These are phyloP conservation scores for Nidula niveotomentosa DNA, from an alignment of 1,284 basidiomycete species.

Conservation along the genomic window DNA sequence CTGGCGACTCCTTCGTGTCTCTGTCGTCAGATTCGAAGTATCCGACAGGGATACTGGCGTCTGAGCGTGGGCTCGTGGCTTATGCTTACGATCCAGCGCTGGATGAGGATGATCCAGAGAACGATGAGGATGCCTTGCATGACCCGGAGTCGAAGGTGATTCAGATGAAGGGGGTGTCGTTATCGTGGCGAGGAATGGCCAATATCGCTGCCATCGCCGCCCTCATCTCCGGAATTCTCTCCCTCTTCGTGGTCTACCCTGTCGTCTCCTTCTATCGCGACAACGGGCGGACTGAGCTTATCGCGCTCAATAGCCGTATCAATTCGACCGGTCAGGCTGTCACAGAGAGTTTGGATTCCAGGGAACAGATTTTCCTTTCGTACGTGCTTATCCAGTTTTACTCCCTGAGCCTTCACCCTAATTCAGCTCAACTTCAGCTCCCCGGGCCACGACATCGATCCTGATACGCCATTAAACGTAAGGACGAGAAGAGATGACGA, in stretches of 20 bases:
- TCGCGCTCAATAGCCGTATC: slow-evolving; percentile 31
- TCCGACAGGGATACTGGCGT: slow-evolving; percentile 13
- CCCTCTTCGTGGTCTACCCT: slow-evolving; percentile 32
- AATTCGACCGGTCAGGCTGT: slow-evolving; percentile 35
- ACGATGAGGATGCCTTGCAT: slow-evolving; percentile 26
- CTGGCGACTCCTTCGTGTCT: slow-evolving; percentile 23
- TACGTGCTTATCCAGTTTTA: background rate
- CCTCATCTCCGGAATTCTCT: slow-evolving; percentile 23
- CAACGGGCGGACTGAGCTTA: slow-evolving; percentile 18
- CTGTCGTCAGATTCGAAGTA: slow-evolving; percentile 33
- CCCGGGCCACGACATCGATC: slow-evolving; percentile 7
- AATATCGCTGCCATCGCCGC: slow-evolving; percentile 25
- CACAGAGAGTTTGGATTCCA: slow-evolving; percentile 6
- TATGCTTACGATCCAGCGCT: slow-evolving; percentile 33
- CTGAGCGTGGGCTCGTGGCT: slow-evolving; percentile 27
- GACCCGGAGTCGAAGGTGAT: slow-evolving; percentile 19
- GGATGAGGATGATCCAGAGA: slow-evolving; percentile 21
- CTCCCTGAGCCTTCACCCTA: background rate
- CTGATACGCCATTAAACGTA: slow-evolving; percentile 11
- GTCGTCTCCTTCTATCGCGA: slow-evolving; percentile 18
- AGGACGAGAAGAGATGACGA: slow-evolving; percentile 3
- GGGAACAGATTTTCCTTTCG: slow-evolving; percentile 2
- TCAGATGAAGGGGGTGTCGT: background rate
- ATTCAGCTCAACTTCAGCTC: background rate
- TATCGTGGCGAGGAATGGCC: slow-evolving; percentile 21